A percentile compares a stretch with the other conserved stretches of the same genome.
Conservation (phyloP, 1,284 basidiomycete genomes). For the Trametes pubescens region DNA sequence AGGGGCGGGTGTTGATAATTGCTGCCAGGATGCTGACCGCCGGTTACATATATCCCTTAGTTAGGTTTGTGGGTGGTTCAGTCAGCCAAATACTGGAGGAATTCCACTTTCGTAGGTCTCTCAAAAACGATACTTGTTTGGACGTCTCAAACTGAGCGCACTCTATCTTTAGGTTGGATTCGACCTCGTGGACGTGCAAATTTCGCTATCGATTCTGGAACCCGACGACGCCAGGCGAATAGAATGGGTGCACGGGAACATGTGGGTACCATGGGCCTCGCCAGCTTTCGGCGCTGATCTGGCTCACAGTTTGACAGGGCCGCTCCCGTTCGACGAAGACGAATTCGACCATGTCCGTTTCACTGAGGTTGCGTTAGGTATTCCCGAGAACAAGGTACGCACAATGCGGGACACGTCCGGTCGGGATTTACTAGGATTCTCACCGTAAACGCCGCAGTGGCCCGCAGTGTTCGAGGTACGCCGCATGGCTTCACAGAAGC, state of each 20-base stretch:
- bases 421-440: background rate
- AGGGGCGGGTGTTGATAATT: background rate
- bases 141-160: background rate
- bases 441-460: constrained; percentile 55
- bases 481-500: constrained; percentile 2
- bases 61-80: constrained; percentile 75
- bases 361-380: constrained; percentile 64
- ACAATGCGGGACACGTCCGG: background rate
- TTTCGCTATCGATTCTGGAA: constrained; percentile 59
- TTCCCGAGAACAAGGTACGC: constrained; percentile 76
- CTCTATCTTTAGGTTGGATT: constrained; percentile 63
- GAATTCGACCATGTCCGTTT: constrained; percentile 79
- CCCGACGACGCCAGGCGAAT: constrained; percentile 59
- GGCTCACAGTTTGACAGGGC: constrained; percentile 64
- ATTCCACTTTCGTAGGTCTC: constrained; percentile 65
- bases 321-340: constrained; percentile 79
- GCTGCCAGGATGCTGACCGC: constrained; percentile 1
- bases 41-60: constrained; percentile 47
- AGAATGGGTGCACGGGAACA: constrained; percentile 76
- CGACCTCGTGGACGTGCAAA: constrained; percentile 76
- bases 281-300: constrained; percentile 8
- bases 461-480: constrained; percentile 68
- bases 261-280: constrained; percentile 53
- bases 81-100: constrained; percentile 73
- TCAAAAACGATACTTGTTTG: background rate